phyloP scores from a whole-genome alignment of 345 rosid genomes.

The Citrus sp. region DNA sequence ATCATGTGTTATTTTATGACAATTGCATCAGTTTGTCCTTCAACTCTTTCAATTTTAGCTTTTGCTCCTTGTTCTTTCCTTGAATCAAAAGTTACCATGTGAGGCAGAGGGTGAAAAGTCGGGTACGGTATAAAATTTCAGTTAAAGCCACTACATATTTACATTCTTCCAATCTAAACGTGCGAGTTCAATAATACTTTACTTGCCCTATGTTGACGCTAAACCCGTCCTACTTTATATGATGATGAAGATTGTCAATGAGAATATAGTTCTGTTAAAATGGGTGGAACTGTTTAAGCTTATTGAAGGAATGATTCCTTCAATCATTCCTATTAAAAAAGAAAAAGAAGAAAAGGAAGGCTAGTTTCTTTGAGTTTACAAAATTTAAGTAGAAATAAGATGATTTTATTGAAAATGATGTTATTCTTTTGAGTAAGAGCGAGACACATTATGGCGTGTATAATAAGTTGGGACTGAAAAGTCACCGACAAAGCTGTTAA shows the following conservation, averaged over 20 bases:
- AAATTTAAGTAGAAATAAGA: background rate
- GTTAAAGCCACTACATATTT: background rate
- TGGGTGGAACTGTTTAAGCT: background rate
- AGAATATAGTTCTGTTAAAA: background rate
- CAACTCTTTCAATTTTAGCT: background rate
- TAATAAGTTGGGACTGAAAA: background rate
- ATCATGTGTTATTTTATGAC: constrained; percentile 7
- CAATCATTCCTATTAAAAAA: too few relatives aligned
- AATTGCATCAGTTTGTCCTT: constrained; percentile 6
- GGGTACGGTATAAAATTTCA: too few relatives aligned
- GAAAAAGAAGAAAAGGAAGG: background rate
- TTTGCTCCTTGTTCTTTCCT: background rate
- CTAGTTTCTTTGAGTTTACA: background rate
- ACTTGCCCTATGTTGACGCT: background rate
- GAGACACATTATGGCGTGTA: background rate
- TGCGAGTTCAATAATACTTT: background rate
- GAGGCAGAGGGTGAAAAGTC: background rate
- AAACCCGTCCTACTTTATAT: background rate
- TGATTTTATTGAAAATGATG: background rate
- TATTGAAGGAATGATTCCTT: background rate
- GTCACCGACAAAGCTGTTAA: constrained; percentile 6
- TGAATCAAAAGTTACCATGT: background rate
- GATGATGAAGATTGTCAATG: background rate
- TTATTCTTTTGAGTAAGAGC: background rate
- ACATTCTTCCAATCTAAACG: background rate